phyloP scores from a whole-genome alignment of 2,329 filamentous ascomycete species.

The Herpomyces periplanetae region DNA sequence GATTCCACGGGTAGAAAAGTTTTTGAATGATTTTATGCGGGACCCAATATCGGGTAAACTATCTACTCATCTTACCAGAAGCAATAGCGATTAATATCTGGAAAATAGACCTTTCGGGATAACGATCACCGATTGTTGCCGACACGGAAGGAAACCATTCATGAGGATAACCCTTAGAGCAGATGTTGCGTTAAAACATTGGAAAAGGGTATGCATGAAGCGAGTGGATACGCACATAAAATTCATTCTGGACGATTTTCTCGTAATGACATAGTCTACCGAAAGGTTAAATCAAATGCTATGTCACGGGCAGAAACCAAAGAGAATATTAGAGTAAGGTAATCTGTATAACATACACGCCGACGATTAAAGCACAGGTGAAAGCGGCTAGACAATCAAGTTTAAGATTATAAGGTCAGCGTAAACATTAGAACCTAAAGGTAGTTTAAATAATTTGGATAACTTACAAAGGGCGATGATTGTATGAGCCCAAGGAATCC shows the following conservation, averaged over 20 bases:
- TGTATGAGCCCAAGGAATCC: conserved; percentile 66
- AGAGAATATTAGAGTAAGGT: conserved; percentile 1
- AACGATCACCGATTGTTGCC: conserved; percentile 80
- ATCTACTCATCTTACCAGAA: too few species aligned
- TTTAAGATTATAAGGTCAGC: too few species aligned
- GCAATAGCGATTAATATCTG: conserved; percentile 91
- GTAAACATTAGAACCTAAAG: too few species aligned
- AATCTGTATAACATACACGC: conserved; percentile 9
- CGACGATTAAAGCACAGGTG: conserved; percentile 43
- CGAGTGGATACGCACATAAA: conserved; percentile 25
- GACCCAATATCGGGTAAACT: conserved; percentile 4
- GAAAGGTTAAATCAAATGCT: too few species aligned
- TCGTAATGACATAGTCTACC: conserved; percentile 36
- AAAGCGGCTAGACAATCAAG: conserved; percentile 22
- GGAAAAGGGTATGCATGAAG: not conserved
- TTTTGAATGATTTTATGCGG: conserved; percentile 1
- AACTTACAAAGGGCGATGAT: conserved; percentile 27
- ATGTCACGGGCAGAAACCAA: conserved; percentile 2
- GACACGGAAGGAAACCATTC: conserved; percentile 95
- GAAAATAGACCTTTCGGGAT: conserved; percentile 83
- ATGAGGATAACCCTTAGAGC: conserved; percentile 29
- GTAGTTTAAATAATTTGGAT: conserved; percentile 1
- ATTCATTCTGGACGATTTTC: conserved; percentile 92
- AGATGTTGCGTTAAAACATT: conserved; percentile 1
- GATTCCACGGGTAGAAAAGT: conserved; percentile 1